Evolutionary conservation across 2,329 filamentous ascomycete species (phyloP).

Genomic region (Neofusicoccum parvum): DNA sequence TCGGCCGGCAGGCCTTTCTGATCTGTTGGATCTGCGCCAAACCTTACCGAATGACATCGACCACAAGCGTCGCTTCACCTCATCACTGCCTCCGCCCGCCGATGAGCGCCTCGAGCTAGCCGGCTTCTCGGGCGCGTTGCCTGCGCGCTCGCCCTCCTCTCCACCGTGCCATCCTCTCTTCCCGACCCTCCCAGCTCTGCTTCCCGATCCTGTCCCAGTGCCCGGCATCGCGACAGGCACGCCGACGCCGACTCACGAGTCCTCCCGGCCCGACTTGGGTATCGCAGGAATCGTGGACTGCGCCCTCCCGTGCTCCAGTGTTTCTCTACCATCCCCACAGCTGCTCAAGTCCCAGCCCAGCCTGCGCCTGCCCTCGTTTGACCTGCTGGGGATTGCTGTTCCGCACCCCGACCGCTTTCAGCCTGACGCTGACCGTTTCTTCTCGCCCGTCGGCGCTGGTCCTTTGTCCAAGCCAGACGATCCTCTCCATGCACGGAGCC

Average conservation of each 20-base stretch:
- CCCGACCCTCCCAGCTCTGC: conserved; percentile 2
- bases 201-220: conserved; percentile 15
- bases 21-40: conserved; percentile 21
- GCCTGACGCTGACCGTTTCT: conserved; percentile 28
- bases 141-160: conserved; percentile 3
- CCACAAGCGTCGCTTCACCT: conserved; percentile 13
- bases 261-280: conserved; percentile 16
- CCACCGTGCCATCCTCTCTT: conserved; percentile 14
- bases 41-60: conserved; percentile 19
- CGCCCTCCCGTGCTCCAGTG: conserved; percentile 4
- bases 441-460: conserved; percentile 38
- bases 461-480: conserved; percentile 44
- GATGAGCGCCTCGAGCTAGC: conserved; percentile 8
- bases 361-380: conserved; percentile 57
- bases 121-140: conserved; percentile 1
- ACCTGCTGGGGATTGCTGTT: conserved; percentile 53
- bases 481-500: conserved; percentile 43
- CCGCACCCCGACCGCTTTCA: conserved; percentile 47
- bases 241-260: conserved; percentile 11
- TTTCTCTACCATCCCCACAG: conserved; percentile 9
- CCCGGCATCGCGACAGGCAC: conserved; percentile 13
- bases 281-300: conserved; percentile 7
- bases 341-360: neutral
- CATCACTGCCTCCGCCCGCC: conserved; percentile 12
- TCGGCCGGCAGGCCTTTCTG: conserved; percentile 15